Evolutionary conservation across 495 filamentous ascomycete species (phyloP), one percentile per base, ranked within the genome.

Genomic region (Thozetella sp.): DNA sequence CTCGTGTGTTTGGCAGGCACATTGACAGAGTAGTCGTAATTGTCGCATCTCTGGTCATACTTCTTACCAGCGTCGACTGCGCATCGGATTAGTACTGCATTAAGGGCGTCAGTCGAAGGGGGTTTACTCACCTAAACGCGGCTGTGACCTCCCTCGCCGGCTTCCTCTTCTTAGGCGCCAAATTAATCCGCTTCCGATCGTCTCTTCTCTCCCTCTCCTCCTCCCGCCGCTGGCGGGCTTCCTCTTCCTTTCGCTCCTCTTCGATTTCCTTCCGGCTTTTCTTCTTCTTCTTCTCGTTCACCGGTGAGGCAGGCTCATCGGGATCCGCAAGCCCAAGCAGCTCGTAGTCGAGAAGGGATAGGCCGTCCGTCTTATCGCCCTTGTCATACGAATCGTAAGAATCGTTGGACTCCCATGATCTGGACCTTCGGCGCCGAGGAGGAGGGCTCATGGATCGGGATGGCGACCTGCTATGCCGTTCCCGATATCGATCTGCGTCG

Each of bases 131-230:
- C 69, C 55, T 62, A 46, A 66, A 72, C 11, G 65, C 69, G 0
- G 63, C 61, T 13, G 69, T 65, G 24, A 72, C 69, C 30, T 72
- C 43, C n/a, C 43, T 66, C 9, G 60, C 54, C 3, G 64, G 50
- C 54, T 58, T 64, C 2, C 64, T 66, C 30, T 67, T 67, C 60
- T 67, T 67, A n/a, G 53, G 43, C 20, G 43, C 9, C 20, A n/a
- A n/a, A 19, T 48, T 48, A n/a, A 48, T 15, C 20, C 43, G 12
- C 43, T 48, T 48, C 43, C 43, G 43, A 10, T 13, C 9, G 4
- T 48, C 43, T 19, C 43, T 48, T 48, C 43, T 48, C 43, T 48
- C 43, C n/a, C 43, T 11, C n/a, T 48, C 43, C n/a, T 48, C 43
- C 43, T 48, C 43, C 3, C 43, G 43, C n/a, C 43, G 12, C n/a